phyloP scores from a whole-genome alignment of 1,284 basidiomycete genomes.

The Leccinum fallax region DNA sequence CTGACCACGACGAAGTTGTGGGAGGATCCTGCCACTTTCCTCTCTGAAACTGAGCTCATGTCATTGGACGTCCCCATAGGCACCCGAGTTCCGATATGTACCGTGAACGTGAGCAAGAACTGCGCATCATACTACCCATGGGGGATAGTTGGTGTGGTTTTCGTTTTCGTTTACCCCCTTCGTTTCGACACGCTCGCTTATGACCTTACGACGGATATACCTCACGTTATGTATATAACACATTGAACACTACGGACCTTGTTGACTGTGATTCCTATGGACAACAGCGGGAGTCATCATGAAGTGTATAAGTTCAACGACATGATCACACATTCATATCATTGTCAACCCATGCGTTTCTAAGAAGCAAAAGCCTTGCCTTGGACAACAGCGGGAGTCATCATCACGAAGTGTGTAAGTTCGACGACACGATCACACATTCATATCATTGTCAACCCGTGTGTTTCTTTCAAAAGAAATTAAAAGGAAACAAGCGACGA shows the following conservation, averaged over 20 bases:
- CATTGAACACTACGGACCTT: neutral
- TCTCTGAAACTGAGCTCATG: too few relatives aligned
- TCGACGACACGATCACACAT: neutral
- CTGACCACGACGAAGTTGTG: neutral
- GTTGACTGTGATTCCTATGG: neutral
- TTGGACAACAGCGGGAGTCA: neutral
- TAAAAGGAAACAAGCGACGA: neutral
- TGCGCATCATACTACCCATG: neutral
- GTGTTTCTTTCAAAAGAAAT: neutral
- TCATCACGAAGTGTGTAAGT: too few relatives aligned
- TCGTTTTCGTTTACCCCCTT: neutral
- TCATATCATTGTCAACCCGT: constrained; percentile 4
- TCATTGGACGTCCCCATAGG: neutral
- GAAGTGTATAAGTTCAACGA: neutral
- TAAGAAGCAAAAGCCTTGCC: neutral
- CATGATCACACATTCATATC: constrained; percentile 2
- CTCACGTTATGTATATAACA: neutral
- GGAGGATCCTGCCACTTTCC: neutral
- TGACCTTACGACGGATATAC: neutral
- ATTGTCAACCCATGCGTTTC: neutral
- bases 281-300: neutral
- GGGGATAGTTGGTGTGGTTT: neutral
- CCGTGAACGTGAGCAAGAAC: neutral
- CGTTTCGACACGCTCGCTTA: neutral
- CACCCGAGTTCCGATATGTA: constrained; percentile 4